Evolutionary conservation across 2,329 filamentous ascomycete species (phyloP).

Genomic region (Ophiobolus disseminans): DNA sequence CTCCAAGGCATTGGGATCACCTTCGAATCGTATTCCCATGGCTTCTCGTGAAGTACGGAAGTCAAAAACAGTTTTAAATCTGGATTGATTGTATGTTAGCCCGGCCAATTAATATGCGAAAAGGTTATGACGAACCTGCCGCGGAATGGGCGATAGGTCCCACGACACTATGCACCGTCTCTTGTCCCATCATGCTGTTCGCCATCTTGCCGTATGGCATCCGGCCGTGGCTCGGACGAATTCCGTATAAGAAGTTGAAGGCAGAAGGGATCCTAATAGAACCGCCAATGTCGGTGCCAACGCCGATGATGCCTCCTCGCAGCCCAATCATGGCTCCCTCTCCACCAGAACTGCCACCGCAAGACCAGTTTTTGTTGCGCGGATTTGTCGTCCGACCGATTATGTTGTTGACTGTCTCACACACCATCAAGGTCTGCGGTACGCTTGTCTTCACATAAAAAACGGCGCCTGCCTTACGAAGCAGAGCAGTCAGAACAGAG

Average conservation of each 20-base stretch:
- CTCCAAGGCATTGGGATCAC: slow-evolving; percentile 68
- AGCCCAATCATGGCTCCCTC: slow-evolving; percentile 63
- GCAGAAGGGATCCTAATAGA: slow-evolving; percentile 63
- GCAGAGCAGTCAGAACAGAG: slow-evolving; percentile 2
- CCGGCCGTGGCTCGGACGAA: slow-evolving; percentile 57
- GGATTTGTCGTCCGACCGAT: slow-evolving; percentile 63
- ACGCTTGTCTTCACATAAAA: slow-evolving; percentile 63
- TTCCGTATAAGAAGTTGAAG: slow-evolving; percentile 63
- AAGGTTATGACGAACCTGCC: slow-evolving; percentile 27
- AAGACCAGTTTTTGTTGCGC: slow-evolving; percentile 58
- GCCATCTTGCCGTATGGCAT: slow-evolving; percentile 45
- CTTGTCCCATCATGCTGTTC: slow-evolving; percentile 67
- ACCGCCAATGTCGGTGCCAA: slow-evolving; percentile 64
- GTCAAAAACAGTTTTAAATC: slow-evolving; percentile 60
- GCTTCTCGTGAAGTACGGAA: slow-evolving; percentile 61
- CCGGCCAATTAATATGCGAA: not conserved
- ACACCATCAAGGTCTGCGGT: slow-evolving; percentile 62
- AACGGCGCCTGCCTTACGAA: slow-evolving; percentile 54
- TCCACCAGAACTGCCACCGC: slow-evolving; percentile 63
- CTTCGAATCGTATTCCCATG: slow-evolving; percentile 70
- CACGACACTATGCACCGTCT: slow-evolving; percentile 64
- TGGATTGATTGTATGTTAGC: not conserved
- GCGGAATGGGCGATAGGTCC: slow-evolving; percentile 56
- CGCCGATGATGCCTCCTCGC: slow-evolving; percentile 60
- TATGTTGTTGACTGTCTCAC: slow-evolving; percentile 59